Evolutionary conservation across 2,329 filamentous ascomycete species (phyloP), one percentile per base, ranked within the genome.

Genomic region (Fusarium aywerte): DNA sequence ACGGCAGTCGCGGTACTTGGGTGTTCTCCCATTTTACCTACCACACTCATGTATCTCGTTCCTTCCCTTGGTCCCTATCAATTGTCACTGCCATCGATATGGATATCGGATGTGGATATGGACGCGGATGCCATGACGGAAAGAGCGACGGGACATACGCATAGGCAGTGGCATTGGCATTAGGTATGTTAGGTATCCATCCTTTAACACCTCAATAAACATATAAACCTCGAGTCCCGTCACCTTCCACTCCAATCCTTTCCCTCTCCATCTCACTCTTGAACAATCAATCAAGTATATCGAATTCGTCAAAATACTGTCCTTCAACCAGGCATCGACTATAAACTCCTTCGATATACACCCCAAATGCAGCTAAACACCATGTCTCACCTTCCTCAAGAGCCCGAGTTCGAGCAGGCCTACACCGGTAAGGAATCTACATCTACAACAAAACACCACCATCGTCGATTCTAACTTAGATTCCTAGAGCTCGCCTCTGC

Each of bases 341-440:
- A 61, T 35, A 40, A 44, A 63, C 32, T 44, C 36, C 50, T 33
- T 50, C 58, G 52, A 52, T 51, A 70, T 49, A 51, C 59, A 61
- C 40, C 53, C 25, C 55, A 45, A 69, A 67, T 68, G 56, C 69
- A 66, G 39, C 58, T 62, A 62, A 73, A 73, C 63, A 84, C 71
- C 71, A 96, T 96, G 92, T 92, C 93, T 72, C 90, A 96, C 85
- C 86, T 96, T 76, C 89, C 92, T 51, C 83, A 84, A 69, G 95
- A 98, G 88, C 95, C 96, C 77, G 95, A 99, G 85, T 98, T 98
- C 85, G 90, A 97, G 89, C 95, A 98, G 88, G 95, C 95, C 77
- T 97, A 97, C 89, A 92, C 93, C 81, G 93, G 93, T 96, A 83
- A 76, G 85, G 51, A 58, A 79, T 50, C 27, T 27, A 32, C 38